Percentiles rank a stretch among this genome's conserved stretches.
phyloP scores from a whole-genome alignment of 352 stramenopile genomes.

The Pythium folliculosum region DNA sequence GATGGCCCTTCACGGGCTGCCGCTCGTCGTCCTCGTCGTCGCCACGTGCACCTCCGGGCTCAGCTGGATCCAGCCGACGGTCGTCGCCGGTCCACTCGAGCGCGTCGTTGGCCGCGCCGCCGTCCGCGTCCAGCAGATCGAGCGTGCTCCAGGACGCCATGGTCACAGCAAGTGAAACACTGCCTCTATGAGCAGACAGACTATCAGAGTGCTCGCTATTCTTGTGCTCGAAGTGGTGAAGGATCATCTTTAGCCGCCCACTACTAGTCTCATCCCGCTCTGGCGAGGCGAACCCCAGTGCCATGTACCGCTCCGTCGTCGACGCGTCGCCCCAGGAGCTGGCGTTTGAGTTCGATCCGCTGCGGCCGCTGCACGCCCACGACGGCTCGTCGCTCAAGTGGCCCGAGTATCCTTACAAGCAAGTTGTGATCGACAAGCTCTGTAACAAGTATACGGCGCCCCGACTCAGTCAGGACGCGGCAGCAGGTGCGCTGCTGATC shows the following conservation, averaged over 20 bases:
- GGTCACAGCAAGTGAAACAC: too few species aligned
- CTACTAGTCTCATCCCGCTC: background rate
- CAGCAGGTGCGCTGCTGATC: slow-evolving; percentile 58
- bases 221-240: background rate
- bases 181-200: too few species aligned
- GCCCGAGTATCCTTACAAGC: slow-evolving; percentile 74
- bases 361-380: slow-evolving; percentile 47
- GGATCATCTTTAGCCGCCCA: too few species aligned
- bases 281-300: background rate
- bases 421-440: slow-evolving; percentile 59
- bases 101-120: background rate
- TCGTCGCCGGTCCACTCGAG: background rate
- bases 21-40: background rate
- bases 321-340: slow-evolving; percentile 35
- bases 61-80: background rate
- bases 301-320: slow-evolving; percentile 54
- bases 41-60: too few species aligned
- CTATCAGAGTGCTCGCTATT: slow-evolving; percentile 18
- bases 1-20: background rate
- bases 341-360: slow-evolving; percentile 57
- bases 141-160: slow-evolving; percentile 15
- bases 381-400: slow-evolving; percentile 47
- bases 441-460: slow-evolving; percentile 31
- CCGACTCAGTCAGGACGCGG: slow-evolving; percentile 37
- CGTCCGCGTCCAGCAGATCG: slow-evolving; percentile 17